These are phyloP conservation scores for Acanthamoeba healyi DNA, from an alignment of 208 protist genomes.

Conservation along the genomic window DNA sequence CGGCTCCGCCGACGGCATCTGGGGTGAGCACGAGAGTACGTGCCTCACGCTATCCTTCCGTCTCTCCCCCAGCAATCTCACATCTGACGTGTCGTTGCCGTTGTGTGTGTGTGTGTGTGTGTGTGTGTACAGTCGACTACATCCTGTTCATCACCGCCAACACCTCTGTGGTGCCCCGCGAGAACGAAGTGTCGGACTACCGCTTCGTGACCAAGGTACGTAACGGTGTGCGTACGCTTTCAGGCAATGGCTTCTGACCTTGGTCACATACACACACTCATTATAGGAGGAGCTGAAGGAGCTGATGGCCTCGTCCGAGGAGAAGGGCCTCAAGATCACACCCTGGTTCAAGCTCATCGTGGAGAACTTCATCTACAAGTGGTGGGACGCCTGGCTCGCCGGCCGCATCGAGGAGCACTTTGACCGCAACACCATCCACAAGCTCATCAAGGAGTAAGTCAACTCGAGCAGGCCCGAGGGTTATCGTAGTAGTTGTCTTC, in stretches of 20 bases:
- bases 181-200: conserved; percentile 87
- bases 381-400: conserved; percentile 84
- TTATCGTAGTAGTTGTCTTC: no score
- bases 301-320: conserved; percentile 79
- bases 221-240: no score
- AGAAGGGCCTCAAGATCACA: conserved; percentile 82
- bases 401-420: conserved; percentile 34
- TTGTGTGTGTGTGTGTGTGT: not conserved
- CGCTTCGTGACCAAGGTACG: conserved; percentile 80
- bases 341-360: conserved; percentile 90
- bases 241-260: no score
- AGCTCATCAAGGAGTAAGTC: conserved; percentile 48
- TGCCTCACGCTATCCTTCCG: not conserved
- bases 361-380: conserved; percentile 84
- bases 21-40: conserved; percentile 92
- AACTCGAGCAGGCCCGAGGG: no score
- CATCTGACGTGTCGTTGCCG: not conserved
- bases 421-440: conserved; percentile 17
- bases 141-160: conserved; percentile 82
- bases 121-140: conserved; percentile 90
- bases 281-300: conserved; percentile 85
- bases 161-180: conserved; percentile 42
- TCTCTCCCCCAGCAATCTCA: not conserved
- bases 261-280: no score
- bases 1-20: conserved; percentile 80